Base-by-base conservation (phyloP, 2,329 filamentous ascomycete genomes). In the Dactylonectria macrodidyma region DNA sequence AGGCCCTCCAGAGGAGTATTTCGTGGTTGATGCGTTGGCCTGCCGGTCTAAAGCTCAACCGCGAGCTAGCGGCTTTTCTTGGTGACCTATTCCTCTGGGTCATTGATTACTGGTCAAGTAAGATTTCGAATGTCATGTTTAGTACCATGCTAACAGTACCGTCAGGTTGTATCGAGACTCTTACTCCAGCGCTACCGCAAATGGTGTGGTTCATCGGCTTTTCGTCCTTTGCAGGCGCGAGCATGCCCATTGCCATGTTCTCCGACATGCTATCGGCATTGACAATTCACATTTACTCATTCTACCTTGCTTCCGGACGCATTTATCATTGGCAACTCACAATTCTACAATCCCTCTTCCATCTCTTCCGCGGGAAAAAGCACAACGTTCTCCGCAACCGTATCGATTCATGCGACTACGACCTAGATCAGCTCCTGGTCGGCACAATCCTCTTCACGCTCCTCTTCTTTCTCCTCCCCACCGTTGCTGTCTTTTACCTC, bases 271-370 rank as follows among this genome's bases (percentile, higher is more conserved):
- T 98, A 3, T 97, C 95, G 2, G 87, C 97, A 54, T 86, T 98
- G 67, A 99, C 97, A 1, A 85, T 99, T 41, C 96, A 99, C 81
- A 98, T 99, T 63, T 97, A 98, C 84, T 97, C 93, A 1, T 99
- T 99, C 81, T 99, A 99, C 81, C 92, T 98, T 65, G 95, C 97
- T 16, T 97, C 95, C 9, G 96, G 96, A 3, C 92, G 96, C 59
- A 98, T 99, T 76, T 99, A 95, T 81, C 95, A 98, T 82, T 99
- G 96, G 96, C 96, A 99, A 82, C 90, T 99, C 68, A 97, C 93
- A 3, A 98, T 99, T 70, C 92, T 99, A 71, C 92, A 95, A 72
- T 98, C 95, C 11, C 90, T 99, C n/a, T 99, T 99, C 81, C 97
- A 99, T 79, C 90, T 99, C 10, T 99, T 99, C 79, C 93, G 95